Base-by-base conservation (phyloP, 768 basidiomycete species). In the Suillus spraguei region DNA sequence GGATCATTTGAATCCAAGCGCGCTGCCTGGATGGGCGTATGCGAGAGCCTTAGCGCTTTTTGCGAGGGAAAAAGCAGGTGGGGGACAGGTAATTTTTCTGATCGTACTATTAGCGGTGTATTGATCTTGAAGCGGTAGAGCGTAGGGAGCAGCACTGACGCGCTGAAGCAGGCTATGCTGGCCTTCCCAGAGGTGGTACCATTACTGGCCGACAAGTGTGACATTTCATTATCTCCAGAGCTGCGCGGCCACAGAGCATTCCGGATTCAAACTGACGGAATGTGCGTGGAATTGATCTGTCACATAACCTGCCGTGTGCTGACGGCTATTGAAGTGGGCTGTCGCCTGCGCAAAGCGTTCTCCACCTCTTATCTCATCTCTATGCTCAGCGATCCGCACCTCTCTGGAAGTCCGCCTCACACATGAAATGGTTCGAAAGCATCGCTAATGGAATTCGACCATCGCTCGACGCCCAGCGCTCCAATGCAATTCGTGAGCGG, bases 301-400 rank as follows among this genome's bases (percentile, higher is more conserved):
- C 38, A 32, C 16, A 42, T 35, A 9, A 42, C 20, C 9, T 20
- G 17, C 16, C 53, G 53, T 9, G 33, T 32, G 35, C 65, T 76
- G 59, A 66, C 64, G 36, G 41, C 62, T 52, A 22, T 52, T 60
- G 16, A 63, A 68, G 67, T 80, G 85, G 56, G 73, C 71, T 60
- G 44, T 71, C 84, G 20, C 69, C 78, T 0, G 71, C 78, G 17
- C 71, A 83, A 32, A 74, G 79, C 10, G 82, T 84, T 3, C 77
- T 94, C 0, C 90, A 97, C 67, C 84, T 97, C 9, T 83, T 98
- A 4, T 91, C 92, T 0, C 92, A 95, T 70, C 85, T 98, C 28
- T 99, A 99, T 73, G 92, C 84, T 4, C 86, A 90, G 49, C 89
- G 94, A 8, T 91, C 93, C 0, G 80, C 77, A 10, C 73, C 87